phyloP scores from a whole-genome alignment of 108 stramenopile species.

The Pseudonitzschia delicatissima region DNA sequence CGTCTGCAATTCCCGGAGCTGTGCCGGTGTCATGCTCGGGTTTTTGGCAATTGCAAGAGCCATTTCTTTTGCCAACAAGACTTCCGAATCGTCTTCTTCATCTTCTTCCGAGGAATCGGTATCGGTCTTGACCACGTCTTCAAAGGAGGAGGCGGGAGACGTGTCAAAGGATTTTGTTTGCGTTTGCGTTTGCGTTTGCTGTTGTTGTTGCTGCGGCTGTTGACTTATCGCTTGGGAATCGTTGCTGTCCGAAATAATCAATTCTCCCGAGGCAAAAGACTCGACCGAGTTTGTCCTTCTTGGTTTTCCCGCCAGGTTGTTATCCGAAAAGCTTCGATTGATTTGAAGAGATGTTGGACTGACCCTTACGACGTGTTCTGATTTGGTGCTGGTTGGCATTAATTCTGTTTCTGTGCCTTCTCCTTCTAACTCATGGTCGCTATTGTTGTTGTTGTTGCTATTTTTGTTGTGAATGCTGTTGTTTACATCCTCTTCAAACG shows the following conservation, averaged over 20 bases:
- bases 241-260: not conserved
- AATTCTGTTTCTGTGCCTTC: not conserved
- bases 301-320: not conserved
- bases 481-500: too few species aligned
- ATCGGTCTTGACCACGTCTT: not conserved
- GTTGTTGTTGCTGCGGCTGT: not conserved
- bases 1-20: constrained; percentile 37
- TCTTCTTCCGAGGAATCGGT: not conserved
- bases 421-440: not conserved
- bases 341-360: not conserved
- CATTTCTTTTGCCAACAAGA: constrained; percentile 62
- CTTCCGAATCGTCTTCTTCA: constrained; percentile 41
- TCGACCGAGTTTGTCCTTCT: not conserved
- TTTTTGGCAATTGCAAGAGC: constrained; percentile 65
- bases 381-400: not conserved
- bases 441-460: not conserved
- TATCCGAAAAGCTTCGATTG: not conserved
- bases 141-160: not conserved
- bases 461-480: too few species aligned
- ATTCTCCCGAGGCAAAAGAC: not conserved
- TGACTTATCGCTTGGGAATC: not conserved
- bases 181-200: not conserved
- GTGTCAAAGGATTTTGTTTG: not conserved
- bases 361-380: not conserved
- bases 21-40: constrained; percentile 58